Conservation (phyloP, 2,329 filamentous ascomycete genomes). For the Furcasterigmium sp. region DNA sequence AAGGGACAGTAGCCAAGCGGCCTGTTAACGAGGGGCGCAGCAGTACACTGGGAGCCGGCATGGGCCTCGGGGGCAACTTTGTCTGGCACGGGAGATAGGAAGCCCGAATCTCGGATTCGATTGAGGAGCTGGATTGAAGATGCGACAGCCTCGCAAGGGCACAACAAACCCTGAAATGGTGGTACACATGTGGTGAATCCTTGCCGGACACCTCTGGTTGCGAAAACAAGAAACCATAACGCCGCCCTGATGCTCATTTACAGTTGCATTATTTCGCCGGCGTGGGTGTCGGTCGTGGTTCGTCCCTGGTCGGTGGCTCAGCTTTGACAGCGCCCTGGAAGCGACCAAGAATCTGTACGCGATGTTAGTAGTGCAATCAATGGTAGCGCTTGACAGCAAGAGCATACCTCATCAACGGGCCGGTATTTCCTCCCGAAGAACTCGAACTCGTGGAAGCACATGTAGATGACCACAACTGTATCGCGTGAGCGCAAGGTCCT, state of each 20-base stretch:
- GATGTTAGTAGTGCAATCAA: background rate
- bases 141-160: background rate
- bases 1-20: constrained; percentile 72
- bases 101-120: background rate
- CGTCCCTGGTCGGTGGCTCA: constrained; percentile 19
- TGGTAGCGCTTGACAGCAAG: background rate
- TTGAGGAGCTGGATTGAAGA: background rate
- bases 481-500: background rate
- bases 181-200: background rate
- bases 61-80: constrained; percentile 54
- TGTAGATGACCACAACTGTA: background rate
- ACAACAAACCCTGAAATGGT: background rate
- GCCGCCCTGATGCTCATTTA: constrained; percentile 15
- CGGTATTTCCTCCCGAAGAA: constrained; percentile 38
- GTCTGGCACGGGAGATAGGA: constrained; percentile 42
- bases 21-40: constrained; percentile 65
- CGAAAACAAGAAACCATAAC: constrained; percentile 4
- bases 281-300: background rate
- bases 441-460: constrained; percentile 38
- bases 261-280: constrained; percentile 2
- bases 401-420: constrained; percentile 32
- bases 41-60: constrained; percentile 39
- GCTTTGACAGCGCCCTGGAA: constrained; percentile 33
- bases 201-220: background rate
- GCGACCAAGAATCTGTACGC: constrained; percentile 26